These are phyloP conservation scores for Suhomyces ambrosiae DNA, from an alignment of 1,139 yeast genomes.

Conservation along the genomic window DNA sequence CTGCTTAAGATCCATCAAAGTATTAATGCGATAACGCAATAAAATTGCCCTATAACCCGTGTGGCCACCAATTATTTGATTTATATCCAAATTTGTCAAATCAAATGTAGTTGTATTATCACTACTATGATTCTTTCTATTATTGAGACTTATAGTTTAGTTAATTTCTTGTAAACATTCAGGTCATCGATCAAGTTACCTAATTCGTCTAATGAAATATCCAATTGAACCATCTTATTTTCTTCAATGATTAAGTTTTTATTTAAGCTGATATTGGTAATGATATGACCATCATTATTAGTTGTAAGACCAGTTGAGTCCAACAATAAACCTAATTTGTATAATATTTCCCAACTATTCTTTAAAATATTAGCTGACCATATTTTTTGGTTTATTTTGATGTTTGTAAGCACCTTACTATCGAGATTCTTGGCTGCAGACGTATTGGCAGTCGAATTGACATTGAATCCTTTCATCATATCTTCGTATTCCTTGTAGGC, in stretches of 20 bases:
- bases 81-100: no score
- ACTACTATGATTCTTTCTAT: no score
- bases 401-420: slow-evolving; percentile 29
- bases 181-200: slow-evolving; percentile 33
- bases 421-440: slow-evolving; percentile 34
- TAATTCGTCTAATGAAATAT: slow-evolving; percentile 48
- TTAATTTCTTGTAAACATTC: slow-evolving; percentile 34
- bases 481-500: slow-evolving; percentile 75
- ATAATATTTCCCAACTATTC: slow-evolving; percentile 57
- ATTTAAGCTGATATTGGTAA: slow-evolving; percentile 34
- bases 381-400: slow-evolving; percentile 45
- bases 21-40: no score
- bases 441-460: slow-evolving; percentile 32
- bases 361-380: slow-evolving; percentile 53
- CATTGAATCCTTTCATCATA: slow-evolving; percentile 51
- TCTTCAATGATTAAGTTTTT: slow-evolving; percentile 42
- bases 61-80: no score
- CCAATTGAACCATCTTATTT: slow-evolving; percentile 50
- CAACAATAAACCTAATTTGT: slow-evolving; percentile 38
- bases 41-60: no score
- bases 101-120: no score
- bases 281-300: slow-evolving; percentile 35
- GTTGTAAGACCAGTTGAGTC: slow-evolving; percentile 37
- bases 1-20: no score
- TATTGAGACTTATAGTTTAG: slow-evolving; percentile 24